A percentile compares a stretch with the other conserved stretches of the same genome.
phyloP scores from a whole-genome alignment of 805 yeast species.

The Candida namnaoensis region DNA sequence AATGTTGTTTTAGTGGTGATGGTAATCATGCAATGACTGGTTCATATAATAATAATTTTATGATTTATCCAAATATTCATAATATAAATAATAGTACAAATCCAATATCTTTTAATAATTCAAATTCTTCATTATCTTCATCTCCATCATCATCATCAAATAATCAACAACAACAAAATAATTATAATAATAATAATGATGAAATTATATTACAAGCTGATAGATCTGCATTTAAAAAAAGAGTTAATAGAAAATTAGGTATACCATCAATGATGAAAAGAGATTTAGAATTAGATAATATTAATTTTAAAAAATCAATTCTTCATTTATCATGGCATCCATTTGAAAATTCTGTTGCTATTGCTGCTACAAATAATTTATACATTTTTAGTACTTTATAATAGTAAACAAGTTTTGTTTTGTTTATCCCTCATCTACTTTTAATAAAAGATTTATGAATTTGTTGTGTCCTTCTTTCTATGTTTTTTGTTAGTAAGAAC shows the following conservation, averaged over 20 bases:
- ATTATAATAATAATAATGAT: conserved; percentile 12
- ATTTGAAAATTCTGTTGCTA: conserved; percentile 89
- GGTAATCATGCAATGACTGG: conserved; percentile 92
- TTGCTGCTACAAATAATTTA: conserved; percentile 95
- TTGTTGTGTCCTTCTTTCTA: too few species aligned
- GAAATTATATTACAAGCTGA: conserved; percentile 94
- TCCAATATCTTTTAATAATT: too few species aligned
- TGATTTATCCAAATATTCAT: conserved; percentile 87
- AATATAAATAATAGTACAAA: conserved; percentile 14
- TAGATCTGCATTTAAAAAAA: conserved; percentile 87
- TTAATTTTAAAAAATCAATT: conserved; percentile 91
- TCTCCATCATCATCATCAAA: conserved; percentile 1
- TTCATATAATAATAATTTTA: conserved; percentile 91
- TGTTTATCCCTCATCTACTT: too few species aligned
- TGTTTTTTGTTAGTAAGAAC: too few species aligned
- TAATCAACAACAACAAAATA: conserved; percentile 25
- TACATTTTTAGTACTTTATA: conserved; percentile 74
- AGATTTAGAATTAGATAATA: conserved; percentile 44
- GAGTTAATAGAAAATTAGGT: conserved; percentile 27
- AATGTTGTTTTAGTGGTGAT: conserved; percentile 92
- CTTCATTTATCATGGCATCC: conserved; percentile 99
- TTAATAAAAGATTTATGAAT: too few species aligned
- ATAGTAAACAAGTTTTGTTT: too few species aligned
- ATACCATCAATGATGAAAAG: conserved; percentile 32
- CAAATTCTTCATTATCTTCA: conserved; percentile 1